These are phyloP conservation scores for Hypoxylon intermedium DNA, from an alignment of 495 filamentous ascomycete genomes.

Conservation along the genomic window DNA sequence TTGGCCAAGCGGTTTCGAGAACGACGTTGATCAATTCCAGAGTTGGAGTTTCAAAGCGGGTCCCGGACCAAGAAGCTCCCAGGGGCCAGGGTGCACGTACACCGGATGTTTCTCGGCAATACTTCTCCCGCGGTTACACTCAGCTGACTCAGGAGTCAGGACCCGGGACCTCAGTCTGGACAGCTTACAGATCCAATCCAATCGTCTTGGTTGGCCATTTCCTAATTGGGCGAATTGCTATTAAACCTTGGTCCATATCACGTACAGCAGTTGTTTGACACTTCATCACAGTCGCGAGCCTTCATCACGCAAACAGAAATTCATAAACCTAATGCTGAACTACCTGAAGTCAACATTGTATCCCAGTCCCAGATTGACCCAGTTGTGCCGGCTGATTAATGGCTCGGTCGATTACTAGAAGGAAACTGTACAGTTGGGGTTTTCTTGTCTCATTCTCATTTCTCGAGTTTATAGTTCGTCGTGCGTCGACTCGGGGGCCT, in stretches of 20 bases:
- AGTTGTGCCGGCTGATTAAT: slow-evolving; percentile 32
- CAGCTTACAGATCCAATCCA: background rate
- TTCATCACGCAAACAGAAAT: slow-evolving; percentile 29
- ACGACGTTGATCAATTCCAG: slow-evolving; percentile 21
- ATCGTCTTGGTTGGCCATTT: background rate
- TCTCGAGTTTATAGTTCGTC: slow-evolving; percentile 68
- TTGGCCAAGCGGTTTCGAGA: slow-evolving; percentile 19
- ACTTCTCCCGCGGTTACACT: background rate
- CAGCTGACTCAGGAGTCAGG: background rate
- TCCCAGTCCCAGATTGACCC: slow-evolving; percentile 40
- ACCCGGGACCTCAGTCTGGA: slow-evolving; percentile 5
- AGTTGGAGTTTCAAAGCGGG: slow-evolving; percentile 6
- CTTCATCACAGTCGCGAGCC: background rate
- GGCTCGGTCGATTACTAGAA: slow-evolving; percentile 33
- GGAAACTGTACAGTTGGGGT: slow-evolving; percentile 38
- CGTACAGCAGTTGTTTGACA: too few relatives aligned
- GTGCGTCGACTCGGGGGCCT: slow-evolving; percentile 57
- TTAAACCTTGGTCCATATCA: too few relatives aligned
- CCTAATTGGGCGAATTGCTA: background rate
- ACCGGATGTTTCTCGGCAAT: slow-evolving; percentile 37
- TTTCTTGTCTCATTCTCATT: slow-evolving; percentile 23
- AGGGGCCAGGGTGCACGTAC: slow-evolving; percentile 18
- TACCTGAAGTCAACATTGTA: slow-evolving; percentile 43
- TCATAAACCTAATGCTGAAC: slow-evolving; percentile 44
- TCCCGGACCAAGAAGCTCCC: background rate